Percentiles rank a stretch among this genome's conserved stretches.
Evolutionary conservation across 2,329 filamentous ascomycete genomes (phyloP).

Genomic region (Fusarium humuli): DNA sequence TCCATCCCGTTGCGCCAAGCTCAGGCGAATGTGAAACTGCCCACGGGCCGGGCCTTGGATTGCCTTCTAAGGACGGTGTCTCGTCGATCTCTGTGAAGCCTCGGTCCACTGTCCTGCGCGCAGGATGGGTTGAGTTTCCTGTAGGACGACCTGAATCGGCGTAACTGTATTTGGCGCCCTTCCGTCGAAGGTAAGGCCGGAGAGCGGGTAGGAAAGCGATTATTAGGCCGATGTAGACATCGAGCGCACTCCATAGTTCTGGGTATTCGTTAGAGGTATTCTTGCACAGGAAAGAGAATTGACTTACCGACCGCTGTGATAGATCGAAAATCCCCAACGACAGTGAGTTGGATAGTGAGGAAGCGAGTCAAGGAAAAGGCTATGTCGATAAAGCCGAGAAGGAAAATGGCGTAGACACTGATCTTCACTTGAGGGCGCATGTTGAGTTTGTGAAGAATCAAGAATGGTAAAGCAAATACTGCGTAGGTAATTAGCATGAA

Average conservation of each 20-base stretch:
- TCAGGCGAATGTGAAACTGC: conserved; percentile 8
- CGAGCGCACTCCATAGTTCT: conserved; percentile 39
- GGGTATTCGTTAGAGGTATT: not conserved
- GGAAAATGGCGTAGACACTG: conserved; percentile 33
- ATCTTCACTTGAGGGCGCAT: conserved; percentile 26
- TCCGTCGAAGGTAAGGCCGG: conserved; percentile 31
- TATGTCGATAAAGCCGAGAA: conserved; percentile 36
- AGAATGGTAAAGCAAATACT: conserved; percentile 29
- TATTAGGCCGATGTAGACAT: conserved; percentile 34
- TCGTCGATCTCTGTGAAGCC: conserved; percentile 39
- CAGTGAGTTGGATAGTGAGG: conserved; percentile 23
- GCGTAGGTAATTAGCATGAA: too few species aligned
- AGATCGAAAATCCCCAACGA: conserved; percentile 9
- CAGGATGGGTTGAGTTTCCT: conserved; percentile 8
- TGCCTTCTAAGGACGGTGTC: conserved; percentile 4
- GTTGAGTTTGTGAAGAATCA: conserved; percentile 27
- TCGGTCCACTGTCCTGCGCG: not conserved
- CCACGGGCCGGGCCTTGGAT: not conserved
- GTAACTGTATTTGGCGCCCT: conserved; percentile 17
- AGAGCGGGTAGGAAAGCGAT: conserved; percentile 40
- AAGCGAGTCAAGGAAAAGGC: conserved; percentile 38
- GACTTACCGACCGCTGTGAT: conserved; percentile 35
- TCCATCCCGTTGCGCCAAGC: conserved; percentile 16
- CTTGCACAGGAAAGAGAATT: rapidly evolving
- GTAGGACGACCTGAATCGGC: conserved; percentile 10